Evolutionary conservation across 176 grass and related monocot genomes (phyloP).

Genomic region (Paspalum vaginatum): DNA sequence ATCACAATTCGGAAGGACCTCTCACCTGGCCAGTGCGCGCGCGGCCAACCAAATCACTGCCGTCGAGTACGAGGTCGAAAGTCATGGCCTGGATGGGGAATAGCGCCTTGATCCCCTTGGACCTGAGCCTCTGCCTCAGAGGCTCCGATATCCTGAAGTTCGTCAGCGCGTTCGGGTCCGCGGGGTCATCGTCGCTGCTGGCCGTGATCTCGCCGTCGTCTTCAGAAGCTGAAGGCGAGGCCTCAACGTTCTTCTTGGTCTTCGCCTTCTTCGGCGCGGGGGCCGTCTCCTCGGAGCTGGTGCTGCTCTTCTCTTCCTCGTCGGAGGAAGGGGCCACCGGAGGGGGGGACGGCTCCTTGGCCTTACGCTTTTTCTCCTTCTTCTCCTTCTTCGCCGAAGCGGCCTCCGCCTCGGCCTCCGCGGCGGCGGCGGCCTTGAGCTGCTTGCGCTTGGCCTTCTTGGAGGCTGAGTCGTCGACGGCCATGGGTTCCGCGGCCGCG

Average conservation of each 20-base stretch:
- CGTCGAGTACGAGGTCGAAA: constrained; percentile 84
- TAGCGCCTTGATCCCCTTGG: constrained; percentile 78
- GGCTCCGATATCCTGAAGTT: constrained; percentile 87
- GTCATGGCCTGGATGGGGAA: constrained; percentile 98
- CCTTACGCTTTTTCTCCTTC: constrained; percentile 75
- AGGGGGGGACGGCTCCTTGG: constrained; percentile 34
- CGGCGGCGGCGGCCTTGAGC: constrained; percentile 48
- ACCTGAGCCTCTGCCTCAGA: constrained; percentile 67
- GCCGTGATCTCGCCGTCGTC: constrained; percentile 65
- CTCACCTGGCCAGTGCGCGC: constrained; percentile 95
- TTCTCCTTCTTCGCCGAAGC: constrained; percentile 48
- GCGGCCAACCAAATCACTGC: constrained; percentile 82
- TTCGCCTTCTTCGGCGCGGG: constrained; percentile 45
- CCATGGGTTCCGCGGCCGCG: constrained; percentile 49
- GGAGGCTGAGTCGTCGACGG: constrained; percentile 58
- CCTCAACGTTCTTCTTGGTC: background rate
- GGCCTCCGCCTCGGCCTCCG: constrained; percentile 1
- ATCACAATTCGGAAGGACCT: background rate
- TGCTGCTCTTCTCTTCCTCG: constrained; percentile 57
- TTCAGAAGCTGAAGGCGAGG: constrained; percentile 28
- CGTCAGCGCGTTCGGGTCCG: constrained; percentile 67
- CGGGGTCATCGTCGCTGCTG: constrained; percentile 62
- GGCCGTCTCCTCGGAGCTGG: constrained; percentile 53
- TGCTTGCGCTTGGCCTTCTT: constrained; percentile 75
- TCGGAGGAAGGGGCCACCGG: constrained; percentile 13